Conservation (phyloP, 768 basidiomycete species). For the Epithele typhae region DNA sequence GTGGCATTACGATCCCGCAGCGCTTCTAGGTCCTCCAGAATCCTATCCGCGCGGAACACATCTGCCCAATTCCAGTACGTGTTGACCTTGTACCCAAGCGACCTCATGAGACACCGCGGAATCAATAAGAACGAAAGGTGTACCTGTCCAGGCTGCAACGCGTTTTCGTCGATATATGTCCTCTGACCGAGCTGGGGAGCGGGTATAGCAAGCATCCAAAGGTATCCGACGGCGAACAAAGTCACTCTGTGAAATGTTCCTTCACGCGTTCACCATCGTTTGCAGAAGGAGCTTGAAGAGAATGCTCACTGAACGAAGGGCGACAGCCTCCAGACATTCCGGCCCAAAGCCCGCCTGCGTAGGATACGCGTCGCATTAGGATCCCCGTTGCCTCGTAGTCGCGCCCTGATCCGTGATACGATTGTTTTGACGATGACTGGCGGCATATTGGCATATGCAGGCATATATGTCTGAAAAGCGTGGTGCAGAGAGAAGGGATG, state of each 20-base stretch:
- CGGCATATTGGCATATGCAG: too few species aligned
- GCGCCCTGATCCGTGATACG: too few species aligned
- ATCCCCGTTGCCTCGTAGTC: constrained; percentile 7
- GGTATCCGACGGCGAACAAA: constrained; percentile 62
- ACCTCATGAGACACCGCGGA: not conserved
- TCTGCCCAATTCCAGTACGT: constrained; percentile 92
- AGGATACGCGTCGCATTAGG: constrained; percentile 37
- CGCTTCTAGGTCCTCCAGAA: constrained; percentile 64
- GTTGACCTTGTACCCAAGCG: constrained; percentile 64
- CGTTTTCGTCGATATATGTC: constrained; percentile 94
- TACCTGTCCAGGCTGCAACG: constrained; percentile 90
- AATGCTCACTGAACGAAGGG: too few species aligned
- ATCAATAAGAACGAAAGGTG: constrained; percentile 6
- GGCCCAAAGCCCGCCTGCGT: constrained; percentile 37
- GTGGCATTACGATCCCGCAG: constrained; percentile 61
- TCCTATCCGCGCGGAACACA: constrained; percentile 82
- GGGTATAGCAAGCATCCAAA: constrained; percentile 85
- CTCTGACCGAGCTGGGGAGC: constrained; percentile 54
- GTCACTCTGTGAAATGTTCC: constrained; percentile 8
- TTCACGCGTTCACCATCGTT: too few species aligned
- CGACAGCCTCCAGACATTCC: too few species aligned
- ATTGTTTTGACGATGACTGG: too few species aligned
- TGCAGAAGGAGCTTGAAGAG: too few species aligned
- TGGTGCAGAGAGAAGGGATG: too few species aligned
- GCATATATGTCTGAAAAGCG: too few species aligned